phyloP scores from a whole-genome alignment of 2,329 filamentous ascomycete genomes.

The Fusarium tuaranense region DNA sequence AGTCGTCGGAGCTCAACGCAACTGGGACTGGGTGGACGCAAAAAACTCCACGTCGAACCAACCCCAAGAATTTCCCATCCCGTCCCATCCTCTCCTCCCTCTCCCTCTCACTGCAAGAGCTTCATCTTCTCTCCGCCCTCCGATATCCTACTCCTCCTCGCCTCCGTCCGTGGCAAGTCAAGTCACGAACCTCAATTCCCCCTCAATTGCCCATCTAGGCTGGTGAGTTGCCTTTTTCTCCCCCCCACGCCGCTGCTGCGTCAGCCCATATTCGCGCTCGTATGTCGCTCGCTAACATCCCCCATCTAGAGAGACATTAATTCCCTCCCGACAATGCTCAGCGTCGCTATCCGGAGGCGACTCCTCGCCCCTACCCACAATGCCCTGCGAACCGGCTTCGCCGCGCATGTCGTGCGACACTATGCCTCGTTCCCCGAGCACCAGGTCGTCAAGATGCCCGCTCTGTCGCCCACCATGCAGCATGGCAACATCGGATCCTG shows the following conservation, averaged over 20 bases:
- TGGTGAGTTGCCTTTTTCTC: conserved; percentile 38
- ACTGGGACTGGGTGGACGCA: conserved; percentile 29
- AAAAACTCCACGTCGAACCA: conserved; percentile 53
- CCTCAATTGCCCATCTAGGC: conserved; percentile 41
- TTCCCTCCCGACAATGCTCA: conserved; percentile 63
- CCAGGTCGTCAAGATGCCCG: conserved; percentile 97
- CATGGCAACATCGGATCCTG: conserved; percentile 95
- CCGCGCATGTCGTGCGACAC: conserved; percentile 69
- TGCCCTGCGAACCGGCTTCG: conserved; percentile 63
- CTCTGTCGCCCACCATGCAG: conserved; percentile 97
- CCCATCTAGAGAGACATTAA: conserved; percentile 46
- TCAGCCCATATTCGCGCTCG: conserved; percentile 34
- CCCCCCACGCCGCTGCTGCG: neutral
- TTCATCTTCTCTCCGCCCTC: conserved; percentile 38
- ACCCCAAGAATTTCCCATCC: conserved; percentile 54
- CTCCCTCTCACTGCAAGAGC: conserved; percentile 46
- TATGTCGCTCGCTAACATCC: conserved; percentile 39
- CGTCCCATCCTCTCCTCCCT: conserved; percentile 41
- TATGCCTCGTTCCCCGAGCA: conserved; percentile 92
- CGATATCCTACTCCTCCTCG: conserved; percentile 29
- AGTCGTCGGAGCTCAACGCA: conserved; percentile 56
- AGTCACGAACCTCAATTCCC: conserved; percentile 38
- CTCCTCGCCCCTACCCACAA: conserved; percentile 64
- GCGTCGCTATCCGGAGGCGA: conserved; percentile 73
- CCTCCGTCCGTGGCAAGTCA: conserved; percentile 28